Evolutionary conservation across 805 yeast genomes (phyloP), one percentile per base, ranked within the genome.

Genomic region (Teunomyces stri): DNA sequence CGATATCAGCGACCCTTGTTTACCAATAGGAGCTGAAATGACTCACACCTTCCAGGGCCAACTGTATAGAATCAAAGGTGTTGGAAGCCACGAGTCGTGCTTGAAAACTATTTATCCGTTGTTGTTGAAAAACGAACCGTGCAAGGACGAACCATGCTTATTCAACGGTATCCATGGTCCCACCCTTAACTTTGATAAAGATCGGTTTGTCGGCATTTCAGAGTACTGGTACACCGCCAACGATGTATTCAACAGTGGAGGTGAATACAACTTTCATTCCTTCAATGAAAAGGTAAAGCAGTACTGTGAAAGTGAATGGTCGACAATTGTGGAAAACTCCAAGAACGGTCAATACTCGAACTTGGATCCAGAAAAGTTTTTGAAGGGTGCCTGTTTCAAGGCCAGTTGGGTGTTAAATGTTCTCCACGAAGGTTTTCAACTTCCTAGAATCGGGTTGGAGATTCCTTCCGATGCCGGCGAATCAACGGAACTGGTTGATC

Each of bases 211-310:
- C 25, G 99, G 99, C 0, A 85, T 92, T 18, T 88, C 96, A 6
- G 99, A 94, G 66, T 94, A 89, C 69, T 94, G 98, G 97, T 92
- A 94, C 62, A 89, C 97, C 0, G 91, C 97, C 3, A 87, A 90
- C 58, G 98, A 92, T 60, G 80, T 92, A 3, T 91, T 91, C 63
- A 81, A 85, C 34, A 77, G 89, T 70, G 92, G 96, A 2, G 98
- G 97, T 11, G 89, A 83, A 47, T 91, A 91, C 63, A 88, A 88
- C 59, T 92, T 83, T 60, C 74, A 78, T 31, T 70, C 76, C 34
- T 89, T 87, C 59, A 85, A 82, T 60, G 78, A 72, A 30, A 78
- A 80, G 44, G 87, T 90, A 3, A 77, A 79, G 50, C 75, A 76
- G 28, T 90, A 84, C 58, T 94, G 99, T 70, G 84, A 81, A 53